Percentiles rank a stretch among this genome's conserved stretches.
Evolutionary conservation across 129 eudicot genomes (phyloP).

Genomic region (Chrysanthemum makinoi): DNA sequence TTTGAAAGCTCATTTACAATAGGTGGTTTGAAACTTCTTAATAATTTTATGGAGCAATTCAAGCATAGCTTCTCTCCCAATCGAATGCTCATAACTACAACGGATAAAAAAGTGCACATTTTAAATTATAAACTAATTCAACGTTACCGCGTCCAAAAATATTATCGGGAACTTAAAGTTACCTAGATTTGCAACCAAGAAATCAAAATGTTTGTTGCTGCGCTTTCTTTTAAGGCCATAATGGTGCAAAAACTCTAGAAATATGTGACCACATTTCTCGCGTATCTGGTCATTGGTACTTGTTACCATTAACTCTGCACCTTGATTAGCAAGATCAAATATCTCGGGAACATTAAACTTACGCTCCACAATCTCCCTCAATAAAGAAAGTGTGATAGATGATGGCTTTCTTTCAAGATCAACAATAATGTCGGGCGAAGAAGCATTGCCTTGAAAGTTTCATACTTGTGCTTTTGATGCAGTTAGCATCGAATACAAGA

Average conservation of each 20-base stretch:
- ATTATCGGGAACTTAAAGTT: conserved; percentile 3
- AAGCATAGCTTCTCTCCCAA: conserved; percentile 83
- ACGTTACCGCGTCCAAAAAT: not conserved
- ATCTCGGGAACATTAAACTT: conserved; percentile 74
- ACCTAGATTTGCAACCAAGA: conserved; percentile 63
- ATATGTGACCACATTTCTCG: conserved; percentile 69
- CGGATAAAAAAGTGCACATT: not conserved
- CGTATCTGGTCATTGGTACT: conserved; percentile 68
- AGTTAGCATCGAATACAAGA: conserved; percentile 73
- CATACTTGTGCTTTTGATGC: conserved; percentile 50
- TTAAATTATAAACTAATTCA: not conserved
- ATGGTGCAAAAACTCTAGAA: conserved; percentile 65
- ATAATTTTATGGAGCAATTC: conserved; percentile 83
- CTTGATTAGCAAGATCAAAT: conserved; percentile 62
- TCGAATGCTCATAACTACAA: conserved; percentile 72
- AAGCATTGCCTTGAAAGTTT: conserved; percentile 73
- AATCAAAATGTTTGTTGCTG: conserved; percentile 59
- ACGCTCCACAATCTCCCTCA: conserved; percentile 65
- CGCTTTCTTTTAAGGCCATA: conserved; percentile 59
- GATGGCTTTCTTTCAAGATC: conserved; percentile 86
- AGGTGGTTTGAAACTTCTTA: conserved; percentile 46
- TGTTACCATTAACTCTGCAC: conserved; percentile 70
- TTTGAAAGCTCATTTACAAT: conserved; percentile 48
- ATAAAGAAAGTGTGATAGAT: conserved; percentile 67
- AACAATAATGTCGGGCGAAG: conserved; percentile 69